Evolutionary conservation across 768 basidiomycete species (phyloP).

Genomic region (Psilocybe sp.): DNA sequence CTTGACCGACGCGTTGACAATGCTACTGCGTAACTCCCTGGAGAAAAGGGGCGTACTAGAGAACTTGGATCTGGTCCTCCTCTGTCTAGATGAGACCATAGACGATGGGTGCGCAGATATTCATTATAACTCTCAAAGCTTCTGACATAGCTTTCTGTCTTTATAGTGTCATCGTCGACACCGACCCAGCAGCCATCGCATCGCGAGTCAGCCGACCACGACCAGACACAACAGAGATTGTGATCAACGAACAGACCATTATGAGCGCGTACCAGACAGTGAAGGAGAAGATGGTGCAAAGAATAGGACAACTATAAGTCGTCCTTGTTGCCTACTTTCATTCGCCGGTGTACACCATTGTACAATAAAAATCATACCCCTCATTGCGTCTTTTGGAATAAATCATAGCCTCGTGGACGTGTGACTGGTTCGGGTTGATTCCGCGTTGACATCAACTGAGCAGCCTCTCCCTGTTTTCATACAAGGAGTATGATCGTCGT

Average conservation of each 20-base stretch:
- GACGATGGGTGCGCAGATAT: constrained; percentile 83
- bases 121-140: neutral
- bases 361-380: constrained; percentile 11
- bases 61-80: constrained; percentile 87
- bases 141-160: neutral
- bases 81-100: constrained; percentile 95
- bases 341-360: constrained; percentile 7
- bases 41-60: constrained; percentile 95
- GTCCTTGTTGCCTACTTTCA: neutral
- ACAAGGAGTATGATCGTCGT: too few relatives aligned
- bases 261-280: constrained; percentile 91
- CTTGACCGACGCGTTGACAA: constrained; percentile 79
- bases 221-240: constrained; percentile 92
- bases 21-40: constrained; percentile 86
- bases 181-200: constrained; percentile 93
- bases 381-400: neutral
- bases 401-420: neutral
- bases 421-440: too few relatives aligned
- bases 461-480: too few relatives aligned
- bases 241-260: constrained; percentile 97
- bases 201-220: constrained; percentile 90
- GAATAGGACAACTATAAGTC: constrained; percentile 70
- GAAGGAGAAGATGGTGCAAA: constrained; percentile 79
- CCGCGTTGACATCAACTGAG: too few relatives aligned
- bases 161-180: constrained; percentile 90